Percentiles rank a stretch among this genome's conserved stretches.
Conservation (phyloP, 306 rosid species). For the Castanea mollissima region DNA sequence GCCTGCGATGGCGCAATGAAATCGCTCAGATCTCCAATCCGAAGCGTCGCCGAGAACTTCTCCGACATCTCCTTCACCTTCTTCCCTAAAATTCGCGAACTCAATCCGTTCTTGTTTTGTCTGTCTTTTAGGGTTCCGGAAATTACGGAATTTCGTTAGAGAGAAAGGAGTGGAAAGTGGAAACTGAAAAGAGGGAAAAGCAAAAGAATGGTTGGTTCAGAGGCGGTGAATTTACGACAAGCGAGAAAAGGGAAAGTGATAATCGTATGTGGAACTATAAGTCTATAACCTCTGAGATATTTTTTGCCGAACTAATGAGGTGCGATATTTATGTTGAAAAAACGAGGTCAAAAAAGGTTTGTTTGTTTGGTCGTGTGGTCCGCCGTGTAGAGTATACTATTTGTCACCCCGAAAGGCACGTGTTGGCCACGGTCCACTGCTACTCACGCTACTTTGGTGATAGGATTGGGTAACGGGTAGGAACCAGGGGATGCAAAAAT, state of each 20-base stretch:
- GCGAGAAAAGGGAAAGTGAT: background rate
- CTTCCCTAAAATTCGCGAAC: background rate
- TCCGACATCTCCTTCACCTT: constrained; percentile 56
- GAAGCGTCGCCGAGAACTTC: constrained; percentile 84
- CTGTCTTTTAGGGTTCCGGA: background rate
- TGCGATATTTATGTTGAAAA: background rate
- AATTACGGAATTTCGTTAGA: no score
- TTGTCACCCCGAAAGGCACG: background rate
- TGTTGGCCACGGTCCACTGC: constrained; percentile 11
- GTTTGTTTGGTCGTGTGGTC: background rate
- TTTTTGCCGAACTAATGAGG: background rate
- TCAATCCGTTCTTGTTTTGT: background rate
- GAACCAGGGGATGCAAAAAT: no score
- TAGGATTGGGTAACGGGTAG: no score
- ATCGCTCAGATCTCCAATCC: constrained; percentile 90
- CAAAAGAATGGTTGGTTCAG: constrained; percentile 4
- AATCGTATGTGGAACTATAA: background rate
- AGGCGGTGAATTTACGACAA: constrained; percentile 11
- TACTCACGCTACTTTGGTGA: background rate
- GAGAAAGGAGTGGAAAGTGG: background rate
- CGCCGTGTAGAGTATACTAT: background rate
- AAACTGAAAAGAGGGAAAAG: no score
- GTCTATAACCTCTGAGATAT: no score
- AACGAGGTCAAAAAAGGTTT: background rate
- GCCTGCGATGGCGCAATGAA: constrained; percentile 90